phyloP scores from a whole-genome alignment of 139 green algal genomes.

The Chlorella vulgaris region DNA sequence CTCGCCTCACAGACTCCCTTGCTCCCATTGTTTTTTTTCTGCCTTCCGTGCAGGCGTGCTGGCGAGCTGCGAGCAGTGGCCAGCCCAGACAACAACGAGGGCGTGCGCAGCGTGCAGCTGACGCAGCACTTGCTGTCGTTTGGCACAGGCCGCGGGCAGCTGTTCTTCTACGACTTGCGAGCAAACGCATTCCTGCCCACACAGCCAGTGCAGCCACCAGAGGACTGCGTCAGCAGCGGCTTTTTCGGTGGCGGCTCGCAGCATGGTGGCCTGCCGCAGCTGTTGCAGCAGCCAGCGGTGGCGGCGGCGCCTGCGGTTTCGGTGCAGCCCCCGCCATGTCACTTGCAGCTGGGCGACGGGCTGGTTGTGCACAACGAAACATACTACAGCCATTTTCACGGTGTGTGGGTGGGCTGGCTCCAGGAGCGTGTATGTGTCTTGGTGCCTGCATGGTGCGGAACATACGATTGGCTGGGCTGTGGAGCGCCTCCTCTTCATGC shows the following conservation, averaged over 20 bases:
- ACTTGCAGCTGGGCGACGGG: conserved; percentile 38
- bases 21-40: no score
- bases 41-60: not conserved
- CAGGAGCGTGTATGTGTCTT: not conserved
- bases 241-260: no score
- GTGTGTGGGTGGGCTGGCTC: not conserved
- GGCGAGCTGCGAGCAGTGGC: not conserved
- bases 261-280: no score
- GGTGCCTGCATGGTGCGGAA: no score
- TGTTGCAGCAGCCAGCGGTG: no score
- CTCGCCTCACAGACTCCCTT: no score
- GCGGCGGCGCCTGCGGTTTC: no score
- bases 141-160: conserved; percentile 55
- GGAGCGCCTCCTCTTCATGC: not conserved
- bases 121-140: conserved; percentile 60
- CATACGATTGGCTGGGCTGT: no score
- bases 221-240: no score
- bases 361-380: conserved; percentile 37
- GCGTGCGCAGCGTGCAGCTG: conserved; percentile 62
- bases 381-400: conserved; percentile 28
- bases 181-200: conserved; percentile 32
- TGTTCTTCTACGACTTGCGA: conserved; percentile 67
- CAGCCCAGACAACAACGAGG: conserved; percentile 43
- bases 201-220: no score
- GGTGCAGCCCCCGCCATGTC: not conserved